Percentiles rank a stretch among this genome's conserved stretches.
These are phyloP conservation scores for Albizia julibrissin DNA, from an alignment of 306 rosid genomes.

Conservation along the genomic window DNA sequence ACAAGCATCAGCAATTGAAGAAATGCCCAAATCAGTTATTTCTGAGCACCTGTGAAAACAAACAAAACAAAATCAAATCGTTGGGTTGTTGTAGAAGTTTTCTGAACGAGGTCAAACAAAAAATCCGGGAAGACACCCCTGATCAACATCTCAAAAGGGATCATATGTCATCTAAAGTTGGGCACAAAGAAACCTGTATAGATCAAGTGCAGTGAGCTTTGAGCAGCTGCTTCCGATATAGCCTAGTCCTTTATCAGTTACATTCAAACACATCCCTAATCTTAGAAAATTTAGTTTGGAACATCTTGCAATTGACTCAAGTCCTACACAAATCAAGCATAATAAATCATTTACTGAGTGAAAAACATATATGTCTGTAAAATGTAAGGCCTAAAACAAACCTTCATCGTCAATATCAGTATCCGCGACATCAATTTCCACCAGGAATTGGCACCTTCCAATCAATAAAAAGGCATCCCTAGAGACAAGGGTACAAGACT, in stretches of 20 bases:
- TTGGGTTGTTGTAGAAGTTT: neutral
- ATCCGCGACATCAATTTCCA: slow-evolving; percentile 71
- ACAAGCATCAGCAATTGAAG: slow-evolving; percentile 58
- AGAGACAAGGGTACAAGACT: slow-evolving; percentile 58
- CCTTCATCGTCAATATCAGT: slow-evolving; percentile 68
- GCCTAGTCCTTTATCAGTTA: slow-evolving; percentile 57
- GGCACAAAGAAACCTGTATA: slow-evolving; percentile 54
- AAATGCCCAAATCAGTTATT: slow-evolving; percentile 60
- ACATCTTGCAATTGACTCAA: slow-evolving; percentile 57
- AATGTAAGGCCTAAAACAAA: slow-evolving; percentile 23
- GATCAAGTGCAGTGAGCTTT: slow-evolving; percentile 54
- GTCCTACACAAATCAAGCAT: slow-evolving; percentile 50
- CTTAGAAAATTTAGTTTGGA: slow-evolving; percentile 54
- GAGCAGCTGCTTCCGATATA: slow-evolving; percentile 54
- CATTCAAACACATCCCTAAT: slow-evolving; percentile 60
- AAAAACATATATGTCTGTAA: slow-evolving; percentile 2
- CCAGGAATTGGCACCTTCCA: slow-evolving; percentile 61
- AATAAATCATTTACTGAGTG: slow-evolving; percentile 18
- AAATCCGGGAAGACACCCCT: neutral
- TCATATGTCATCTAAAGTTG: slow-evolving; percentile 23
- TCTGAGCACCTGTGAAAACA: slow-evolving; percentile 47
- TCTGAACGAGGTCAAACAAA: neutral
- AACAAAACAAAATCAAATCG: slow-evolving; percentile 5
- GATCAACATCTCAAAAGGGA: neutral
- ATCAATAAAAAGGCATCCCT: slow-evolving; percentile 60